Base-by-base conservation (phyloP, 2,329 filamentous ascomycete genomes). In the Colletotrichum lini region DNA sequence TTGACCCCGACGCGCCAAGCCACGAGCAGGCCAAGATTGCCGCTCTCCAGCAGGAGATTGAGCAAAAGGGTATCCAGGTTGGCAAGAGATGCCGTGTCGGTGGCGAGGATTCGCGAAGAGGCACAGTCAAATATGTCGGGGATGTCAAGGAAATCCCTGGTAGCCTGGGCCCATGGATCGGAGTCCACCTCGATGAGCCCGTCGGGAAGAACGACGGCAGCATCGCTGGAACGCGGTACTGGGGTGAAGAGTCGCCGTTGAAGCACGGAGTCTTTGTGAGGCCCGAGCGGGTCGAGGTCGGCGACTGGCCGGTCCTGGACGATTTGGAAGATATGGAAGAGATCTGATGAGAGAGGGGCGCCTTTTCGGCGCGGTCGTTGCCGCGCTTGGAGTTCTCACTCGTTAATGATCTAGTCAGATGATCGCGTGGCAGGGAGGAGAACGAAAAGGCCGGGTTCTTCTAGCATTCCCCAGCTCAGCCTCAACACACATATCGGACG, bases 161-260 rank as follows among this genome's bases (percentile, higher is more conserved):
- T 62, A 86, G 90, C 30, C 82, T 83, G 57, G 90, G 90, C 3
- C 82, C 87, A 44, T 96, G 94, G 94, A 85, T 96, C 23, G 94
- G 93, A 50, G 84, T 96, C 63, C 86, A 87, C 75, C 87, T 95
- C 64, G 93, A 96, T 79, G 93, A 96, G 82, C 93, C 94, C 1
- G 92, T 92, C 53, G 94, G 93, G 67, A 94, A 93, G 85, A 96
- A 96, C 78, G 93, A 96, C 79, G 94, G 94, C 71, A 91, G 90
- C 76, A 89, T 95, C 75, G 85, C 84, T 52, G 85, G 83, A 9
- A 90, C 84, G 74, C 86, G 90, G 74, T 96, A 95, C 82, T 96
- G 94, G 87, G 89, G 89, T 49, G 80, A 87, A 67, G 85, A 88
- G 61, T 91, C 90, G 65, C 79, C 84, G 73, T 83, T 90, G 70